phyloP scores from a whole-genome alignment of 345 rosid species.

The Syzygium grande region DNA sequence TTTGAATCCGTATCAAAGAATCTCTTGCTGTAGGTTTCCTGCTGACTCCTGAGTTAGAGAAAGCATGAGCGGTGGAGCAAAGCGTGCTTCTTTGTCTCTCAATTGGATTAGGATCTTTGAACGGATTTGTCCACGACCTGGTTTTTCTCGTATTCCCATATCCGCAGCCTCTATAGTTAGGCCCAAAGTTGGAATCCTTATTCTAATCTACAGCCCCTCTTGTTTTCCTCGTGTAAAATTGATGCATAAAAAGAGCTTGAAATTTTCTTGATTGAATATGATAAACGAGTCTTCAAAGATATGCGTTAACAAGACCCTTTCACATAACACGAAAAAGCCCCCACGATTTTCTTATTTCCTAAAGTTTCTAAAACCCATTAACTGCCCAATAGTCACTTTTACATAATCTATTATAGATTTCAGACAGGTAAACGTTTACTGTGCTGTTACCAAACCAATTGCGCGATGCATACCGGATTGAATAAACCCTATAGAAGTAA shows the following conservation, averaged over 20 bases:
- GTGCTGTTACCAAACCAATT: no score
- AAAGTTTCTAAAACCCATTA: background rate
- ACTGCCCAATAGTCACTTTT: background rate
- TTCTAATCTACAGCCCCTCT: background rate
- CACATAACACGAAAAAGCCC: background rate
- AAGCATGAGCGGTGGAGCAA: background rate
- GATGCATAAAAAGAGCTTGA: background rate
- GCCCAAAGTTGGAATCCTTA: background rate
- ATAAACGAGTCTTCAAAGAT: fast-evolving
- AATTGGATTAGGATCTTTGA: background rate
- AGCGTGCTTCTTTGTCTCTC: background rate
- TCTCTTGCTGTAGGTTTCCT: background rate
- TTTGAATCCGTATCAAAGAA: background rate
- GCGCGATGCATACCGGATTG: background rate
- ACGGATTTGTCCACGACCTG: background rate
- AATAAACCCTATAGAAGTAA: background rate
- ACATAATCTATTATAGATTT: background rate
- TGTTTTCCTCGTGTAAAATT: background rate
- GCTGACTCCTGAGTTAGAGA: background rate
- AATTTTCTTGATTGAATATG: background rate
- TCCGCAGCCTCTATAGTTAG: background rate
- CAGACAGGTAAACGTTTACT: no score
- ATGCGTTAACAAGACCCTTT: background rate
- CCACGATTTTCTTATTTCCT: background rate
- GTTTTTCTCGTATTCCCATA: background rate